Base-by-base conservation (phyloP, 176 grass and related monocot genomes). In the Phoenix roebelenii region DNA sequence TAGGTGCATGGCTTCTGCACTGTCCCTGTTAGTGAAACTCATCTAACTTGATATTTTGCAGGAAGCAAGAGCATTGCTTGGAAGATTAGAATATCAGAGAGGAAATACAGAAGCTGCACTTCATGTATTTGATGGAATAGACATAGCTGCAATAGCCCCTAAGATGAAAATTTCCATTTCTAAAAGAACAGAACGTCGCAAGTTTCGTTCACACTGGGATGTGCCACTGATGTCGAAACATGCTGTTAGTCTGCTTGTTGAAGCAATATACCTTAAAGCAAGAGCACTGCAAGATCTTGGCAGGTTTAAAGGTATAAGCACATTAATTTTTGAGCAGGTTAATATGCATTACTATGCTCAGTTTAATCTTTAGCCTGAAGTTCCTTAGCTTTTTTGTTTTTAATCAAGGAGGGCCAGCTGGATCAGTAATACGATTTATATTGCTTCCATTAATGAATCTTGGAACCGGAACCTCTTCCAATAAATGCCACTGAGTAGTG, bases 51-150 rank as follows among this genome's bases (percentile, higher is more conserved):
- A 59, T 25, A 75, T 71, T 69, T 80, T 82, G 16, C 66, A 99
- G 94, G 94, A 99, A 66, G 94, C 94, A 58, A 99, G 94, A 74
- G 84, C 94, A 5, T 67, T 99, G 66, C 79, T 99, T 72, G 94
- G 85, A 80, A 99, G 88, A 69, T 32, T 99, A 63, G 94, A 99
- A 62, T 99, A 93, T 69, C 82, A 92, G 58, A 74, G 77, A 25
- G 94, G 94, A n/a, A 82, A 99, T 83, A 72, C 79, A 51, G 94
- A 93, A 75, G 88, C 81, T 15, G 94, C 94, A 50, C 72, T 89
- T 61, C 85, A 70, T 76, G 83, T 99, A 66, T 99, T 83, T 74
- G 85, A 83, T 61, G 82, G 82, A 51, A 92, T 98, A 78, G 94
- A 98, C 73, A 72, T 93, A 53, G 68, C 69, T 66, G 64, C 82